These are phyloP conservation scores for Aspergillus texensis DNA, from an alignment of 2,329 filamentous ascomycete genomes.

Conservation along the genomic window DNA sequence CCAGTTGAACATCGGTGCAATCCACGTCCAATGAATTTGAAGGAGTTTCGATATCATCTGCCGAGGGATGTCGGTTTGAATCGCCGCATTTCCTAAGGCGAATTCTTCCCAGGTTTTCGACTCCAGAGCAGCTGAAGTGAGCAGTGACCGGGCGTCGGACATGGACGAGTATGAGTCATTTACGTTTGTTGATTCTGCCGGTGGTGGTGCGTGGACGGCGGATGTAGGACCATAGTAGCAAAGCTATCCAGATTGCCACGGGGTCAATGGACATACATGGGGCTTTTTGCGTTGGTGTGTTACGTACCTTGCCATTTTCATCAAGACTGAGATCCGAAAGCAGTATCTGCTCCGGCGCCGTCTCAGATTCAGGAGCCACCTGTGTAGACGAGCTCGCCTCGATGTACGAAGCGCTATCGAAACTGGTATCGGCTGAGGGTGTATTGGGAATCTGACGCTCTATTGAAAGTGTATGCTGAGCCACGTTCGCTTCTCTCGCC, in stretches of 20 bases:
- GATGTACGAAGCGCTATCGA: background rate
- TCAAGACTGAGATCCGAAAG: conserved; percentile 1
- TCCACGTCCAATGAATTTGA: conserved; percentile 33
- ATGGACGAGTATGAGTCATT: background rate
- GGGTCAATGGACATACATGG: background rate
- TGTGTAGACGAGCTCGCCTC: background rate
- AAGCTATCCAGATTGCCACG: background rate
- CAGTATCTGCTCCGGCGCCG: background rate
- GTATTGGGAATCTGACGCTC: background rate
- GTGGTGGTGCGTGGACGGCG: conserved; percentile 1
- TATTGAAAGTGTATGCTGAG: background rate
- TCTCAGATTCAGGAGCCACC: background rate
- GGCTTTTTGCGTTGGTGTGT: background rate
- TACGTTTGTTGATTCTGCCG: background rate
- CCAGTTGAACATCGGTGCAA: conserved; percentile 31
- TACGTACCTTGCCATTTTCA: conserved; percentile 1
- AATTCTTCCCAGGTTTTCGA: conserved; percentile 9
- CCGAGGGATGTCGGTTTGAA: conserved; percentile 26
- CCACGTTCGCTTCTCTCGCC: background rate
- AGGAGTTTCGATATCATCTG: conserved; percentile 28
- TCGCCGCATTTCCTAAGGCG: conserved; percentile 13
- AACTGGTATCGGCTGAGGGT: background rate
- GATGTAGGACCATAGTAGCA: conserved; percentile 6
- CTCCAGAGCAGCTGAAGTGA: conserved; percentile 9
- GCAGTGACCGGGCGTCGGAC: conserved; percentile 2